These are phyloP conservation scores for Melastoma candidum DNA, from an alignment of 441 rosid species.

Conservation along the genomic window DNA sequence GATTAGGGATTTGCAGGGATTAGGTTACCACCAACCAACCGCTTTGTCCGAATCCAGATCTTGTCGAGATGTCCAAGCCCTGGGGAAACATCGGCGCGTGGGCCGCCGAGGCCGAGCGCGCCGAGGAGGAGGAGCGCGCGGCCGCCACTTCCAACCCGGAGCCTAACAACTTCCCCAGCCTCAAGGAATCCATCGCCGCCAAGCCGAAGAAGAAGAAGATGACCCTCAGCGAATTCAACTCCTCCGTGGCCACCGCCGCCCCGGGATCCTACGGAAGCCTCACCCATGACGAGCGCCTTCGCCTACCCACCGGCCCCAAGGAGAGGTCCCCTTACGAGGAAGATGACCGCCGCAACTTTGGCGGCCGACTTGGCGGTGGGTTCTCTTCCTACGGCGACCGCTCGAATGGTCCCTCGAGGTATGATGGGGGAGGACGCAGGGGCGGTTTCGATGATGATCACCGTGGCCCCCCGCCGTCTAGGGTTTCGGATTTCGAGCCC, in stretches of 20 bases:
- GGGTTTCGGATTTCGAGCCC: slow-evolving; percentile 71
- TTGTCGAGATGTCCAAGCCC: slow-evolving; percentile 46
- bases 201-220: slow-evolving; percentile 81
- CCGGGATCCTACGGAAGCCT: slow-evolving; percentile 29
- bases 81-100: slow-evolving; percentile 80
- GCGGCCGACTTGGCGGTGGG: slow-evolving; percentile 83
- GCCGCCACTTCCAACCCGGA: slow-evolving; percentile 16
- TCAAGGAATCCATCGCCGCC: slow-evolving; percentile 48
- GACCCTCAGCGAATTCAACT: slow-evolving; percentile 44
- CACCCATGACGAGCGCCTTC: slow-evolving; percentile 66
- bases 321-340: slow-evolving; percentile 85
- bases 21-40: too few species aligned
- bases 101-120: slow-evolving; percentile 90
- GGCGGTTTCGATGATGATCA: slow-evolving; percentile 58
- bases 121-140: slow-evolving; percentile 55
- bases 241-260: slow-evolving; percentile 9
- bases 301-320: slow-evolving; percentile 83
- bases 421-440: too few species aligned
- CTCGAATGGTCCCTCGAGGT: too few species aligned
- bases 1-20: too few species aligned
- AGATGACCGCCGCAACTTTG: slow-evolving; percentile 72
- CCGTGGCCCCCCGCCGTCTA: slow-evolving; percentile 49
- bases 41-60: not conserved
- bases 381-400: too few species aligned
- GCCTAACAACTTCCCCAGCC: slow-evolving; percentile 60